A percentile compares a stretch with the other conserved stretches of the same genome.
Evolutionary conservation across 139 green algal genomes (phyloP).

Genomic region (Edaphochlamys debaryana): DNA sequence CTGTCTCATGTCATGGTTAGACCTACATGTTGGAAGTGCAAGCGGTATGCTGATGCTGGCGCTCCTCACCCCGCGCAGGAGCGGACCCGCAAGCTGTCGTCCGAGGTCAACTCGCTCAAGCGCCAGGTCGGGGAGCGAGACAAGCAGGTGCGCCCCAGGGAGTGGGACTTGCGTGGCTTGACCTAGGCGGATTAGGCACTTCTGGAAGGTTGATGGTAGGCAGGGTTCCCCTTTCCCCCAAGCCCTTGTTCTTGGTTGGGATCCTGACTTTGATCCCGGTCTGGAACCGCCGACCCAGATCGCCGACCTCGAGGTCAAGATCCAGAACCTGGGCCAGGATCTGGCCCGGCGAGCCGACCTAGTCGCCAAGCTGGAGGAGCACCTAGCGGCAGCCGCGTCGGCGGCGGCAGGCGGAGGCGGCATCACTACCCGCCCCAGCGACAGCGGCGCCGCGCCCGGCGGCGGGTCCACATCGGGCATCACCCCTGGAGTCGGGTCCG

Average conservation of each 20-base stretch:
- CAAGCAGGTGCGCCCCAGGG: slow-evolving; percentile 12
- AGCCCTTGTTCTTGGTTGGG: too few relatives aligned
- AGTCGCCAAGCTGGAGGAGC: slow-evolving; percentile 47
- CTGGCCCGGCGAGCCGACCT: slow-evolving; percentile 14
- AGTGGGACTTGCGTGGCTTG: too few relatives aligned
- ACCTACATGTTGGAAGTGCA: too few relatives aligned
- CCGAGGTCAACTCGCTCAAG: slow-evolving; percentile 50
- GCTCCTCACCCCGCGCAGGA: too few relatives aligned
- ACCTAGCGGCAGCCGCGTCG: slow-evolving; percentile 29
- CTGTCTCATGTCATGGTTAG: too few relatives aligned
- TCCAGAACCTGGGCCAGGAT: slow-evolving; percentile 16
- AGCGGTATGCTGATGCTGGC: too few relatives aligned
- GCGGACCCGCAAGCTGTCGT: slow-evolving; percentile 57
- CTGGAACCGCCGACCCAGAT: not conserved
- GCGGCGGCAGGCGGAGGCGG: not conserved
- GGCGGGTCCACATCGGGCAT: too few relatives aligned
- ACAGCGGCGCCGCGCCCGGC: not conserved
- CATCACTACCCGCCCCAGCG: not conserved
- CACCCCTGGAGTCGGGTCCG: too few relatives aligned
- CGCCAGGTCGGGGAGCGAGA: slow-evolving; percentile 36
- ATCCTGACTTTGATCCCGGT: too few relatives aligned
- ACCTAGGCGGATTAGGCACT: too few relatives aligned
- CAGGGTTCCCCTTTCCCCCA: too few relatives aligned
- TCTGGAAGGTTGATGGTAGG: too few relatives aligned
- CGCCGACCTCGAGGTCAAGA: not conserved